phyloP scores from a whole-genome alignment of 2,329 filamentous ascomycete species.

The Sclerotinia minor region DNA sequence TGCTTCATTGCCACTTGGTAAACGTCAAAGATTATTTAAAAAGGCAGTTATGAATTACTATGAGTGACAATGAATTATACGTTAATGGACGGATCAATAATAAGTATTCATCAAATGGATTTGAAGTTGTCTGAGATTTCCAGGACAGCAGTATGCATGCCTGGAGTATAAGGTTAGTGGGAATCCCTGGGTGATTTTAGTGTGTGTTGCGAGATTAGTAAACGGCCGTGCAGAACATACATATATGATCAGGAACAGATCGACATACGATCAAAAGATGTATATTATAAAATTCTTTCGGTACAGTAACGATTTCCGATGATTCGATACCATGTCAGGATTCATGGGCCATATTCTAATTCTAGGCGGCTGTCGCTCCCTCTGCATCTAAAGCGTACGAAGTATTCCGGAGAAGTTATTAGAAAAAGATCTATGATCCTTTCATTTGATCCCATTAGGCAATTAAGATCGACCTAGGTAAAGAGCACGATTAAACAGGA shows the following conservation, averaged over 20 bases:
- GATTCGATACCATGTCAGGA: rapidly evolving
- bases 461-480: no score
- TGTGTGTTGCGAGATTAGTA: neutral
- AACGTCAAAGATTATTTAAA: neutral
- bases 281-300: neutral
- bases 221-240: neutral
- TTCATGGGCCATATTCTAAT: neutral
- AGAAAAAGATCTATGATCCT: no score
- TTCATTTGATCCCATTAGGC: no score
- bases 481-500: no score
- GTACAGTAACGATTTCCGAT: no score
- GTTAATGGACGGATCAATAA: neutral
- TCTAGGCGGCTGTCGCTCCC: no score
- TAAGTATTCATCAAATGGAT: no score
- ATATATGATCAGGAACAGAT: neutral
- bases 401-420: no score
- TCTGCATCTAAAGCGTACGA: no score
- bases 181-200: neutral
- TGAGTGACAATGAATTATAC: no score
- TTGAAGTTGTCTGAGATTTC: neutral
- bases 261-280: rapidly evolving
- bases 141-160: no score
- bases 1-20: neutral
- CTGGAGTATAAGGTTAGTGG: no score
- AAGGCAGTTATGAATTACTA: neutral